Evolutionary conservation across 1,284 basidiomycete genomes (phyloP).

Genomic region (Sanguinoderma infundibulare): DNA sequence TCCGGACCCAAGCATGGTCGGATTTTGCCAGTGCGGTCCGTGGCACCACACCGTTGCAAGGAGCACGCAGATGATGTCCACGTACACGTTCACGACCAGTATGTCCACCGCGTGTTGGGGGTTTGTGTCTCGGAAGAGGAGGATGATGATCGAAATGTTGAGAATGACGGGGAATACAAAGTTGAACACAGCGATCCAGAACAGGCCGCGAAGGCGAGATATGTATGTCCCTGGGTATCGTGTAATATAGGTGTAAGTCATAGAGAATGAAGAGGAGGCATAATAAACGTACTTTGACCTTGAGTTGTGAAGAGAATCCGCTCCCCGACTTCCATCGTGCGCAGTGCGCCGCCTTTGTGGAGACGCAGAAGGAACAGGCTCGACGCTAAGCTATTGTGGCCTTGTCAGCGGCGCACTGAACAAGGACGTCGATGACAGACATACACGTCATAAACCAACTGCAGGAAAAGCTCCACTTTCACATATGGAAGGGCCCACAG

Average conservation of each 20-base stretch:
- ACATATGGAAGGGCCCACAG: neutral
- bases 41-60: conserved; percentile 29
- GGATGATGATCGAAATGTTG: conserved; percentile 27
- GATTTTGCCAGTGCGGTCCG: neutral
- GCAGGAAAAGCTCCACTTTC: conserved; percentile 32
- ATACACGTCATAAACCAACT: conserved; percentile 31
- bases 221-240: neutral
- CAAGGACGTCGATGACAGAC: neutral
- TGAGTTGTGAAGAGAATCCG: neutral
- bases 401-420: neutral
- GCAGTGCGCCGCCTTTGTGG: neutral
- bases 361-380: neutral
- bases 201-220: conserved; percentile 20
- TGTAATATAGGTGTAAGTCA: neutral
- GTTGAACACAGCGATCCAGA: conserved; percentile 36
- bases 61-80: conserved; percentile 27
- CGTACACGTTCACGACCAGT: conserved; percentile 19
- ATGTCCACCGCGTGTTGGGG: conserved; percentile 14
- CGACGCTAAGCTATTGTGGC: neutral
- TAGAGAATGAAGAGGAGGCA: neutral
- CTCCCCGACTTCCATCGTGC: neutral
- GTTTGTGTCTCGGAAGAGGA: conserved; percentile 14
- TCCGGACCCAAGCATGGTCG: neutral
- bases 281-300: neutral
- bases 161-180: conserved; percentile 36